Base-by-base conservation (phyloP, 192 early-diverging fungal genomes). In the Thamnidium elegans region DNA sequence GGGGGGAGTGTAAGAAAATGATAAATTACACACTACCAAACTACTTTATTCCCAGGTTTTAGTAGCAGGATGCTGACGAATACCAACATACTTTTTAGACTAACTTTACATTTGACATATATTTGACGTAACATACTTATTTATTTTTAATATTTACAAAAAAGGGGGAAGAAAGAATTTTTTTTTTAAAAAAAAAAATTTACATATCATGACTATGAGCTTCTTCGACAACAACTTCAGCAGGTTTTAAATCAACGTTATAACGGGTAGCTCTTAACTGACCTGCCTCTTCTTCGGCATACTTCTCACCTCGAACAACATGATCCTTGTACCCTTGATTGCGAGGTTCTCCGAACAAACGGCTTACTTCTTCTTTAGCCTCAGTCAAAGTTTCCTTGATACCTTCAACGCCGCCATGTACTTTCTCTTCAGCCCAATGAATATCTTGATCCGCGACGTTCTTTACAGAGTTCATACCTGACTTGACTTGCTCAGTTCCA, bases 221-320 rank as follows among this genome's bases (percentile, higher is more conserved):
- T n/a, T 65, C 63, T 44, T 53, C 50, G 26, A 65, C 63, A 43
- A 65, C 26, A 0, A 45, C 53, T 65, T 65, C 63, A 39, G 63
- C 63, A 1, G 63, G 63, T 39, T 34, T 53, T 4, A 20, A 31
- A 44, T 55, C 43, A n/a, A 15, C 63, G 26, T 63, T 63, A 8
- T 44, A 4, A 17, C n/a, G 63, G 3, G 62, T 64, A 8, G 42
- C 32, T 2, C 42, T 48, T 13, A 65, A 42, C 11, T 44, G 34
- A 8, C 43, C 52, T 0, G 62, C 48, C 9, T 52, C 48, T 3
- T 50, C 50, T 42, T 63, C 62, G 9, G 63, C 58, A 15, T 9
- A 59, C 20, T 36, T 36, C n/a, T 59, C 58, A 44, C 58, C 58
- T 8, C 58, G 58, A 9, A 15, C 17, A 6, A 59, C 58, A 45